phyloP scores from a whole-genome alignment of 345 rosid species.

The Firmiana major region DNA sequence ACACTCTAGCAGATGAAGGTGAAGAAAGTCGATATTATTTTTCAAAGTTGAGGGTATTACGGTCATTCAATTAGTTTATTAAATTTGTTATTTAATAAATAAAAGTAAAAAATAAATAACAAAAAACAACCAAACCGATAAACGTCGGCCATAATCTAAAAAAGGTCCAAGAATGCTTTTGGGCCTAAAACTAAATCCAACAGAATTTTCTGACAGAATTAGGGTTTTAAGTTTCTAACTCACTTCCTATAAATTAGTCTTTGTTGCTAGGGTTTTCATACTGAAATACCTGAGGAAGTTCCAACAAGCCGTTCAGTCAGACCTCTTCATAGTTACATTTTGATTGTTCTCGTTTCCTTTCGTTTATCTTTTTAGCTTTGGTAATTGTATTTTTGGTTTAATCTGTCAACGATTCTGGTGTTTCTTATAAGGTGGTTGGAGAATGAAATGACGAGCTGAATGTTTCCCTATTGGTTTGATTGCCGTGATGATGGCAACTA shows the following conservation, averaged over 20 bases:
- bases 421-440: background rate
- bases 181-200: background rate
- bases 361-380: background rate
- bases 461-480: conserved; percentile 23
- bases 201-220: background rate
- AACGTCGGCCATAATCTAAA: too few relatives aligned
- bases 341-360: background rate
- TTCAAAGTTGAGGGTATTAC: background rate
- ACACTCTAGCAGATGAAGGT: background rate
- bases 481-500: conserved; percentile 17
- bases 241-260: background rate
- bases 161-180: background rate
- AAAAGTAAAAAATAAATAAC: too few relatives aligned
- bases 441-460: conserved; percentile 11
- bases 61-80: background rate
- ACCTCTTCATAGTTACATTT: background rate
- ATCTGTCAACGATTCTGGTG: background rate
- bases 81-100: background rate
- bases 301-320: background rate
- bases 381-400: background rate
- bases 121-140: too few relatives aligned
- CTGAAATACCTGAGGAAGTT: background rate
- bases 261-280: background rate
- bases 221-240: background rate
- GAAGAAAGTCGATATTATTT: background rate